phyloP scores from a whole-genome alignment of 2,329 filamentous ascomycete species.

The Ophiostoma pallidulum region DNA sequence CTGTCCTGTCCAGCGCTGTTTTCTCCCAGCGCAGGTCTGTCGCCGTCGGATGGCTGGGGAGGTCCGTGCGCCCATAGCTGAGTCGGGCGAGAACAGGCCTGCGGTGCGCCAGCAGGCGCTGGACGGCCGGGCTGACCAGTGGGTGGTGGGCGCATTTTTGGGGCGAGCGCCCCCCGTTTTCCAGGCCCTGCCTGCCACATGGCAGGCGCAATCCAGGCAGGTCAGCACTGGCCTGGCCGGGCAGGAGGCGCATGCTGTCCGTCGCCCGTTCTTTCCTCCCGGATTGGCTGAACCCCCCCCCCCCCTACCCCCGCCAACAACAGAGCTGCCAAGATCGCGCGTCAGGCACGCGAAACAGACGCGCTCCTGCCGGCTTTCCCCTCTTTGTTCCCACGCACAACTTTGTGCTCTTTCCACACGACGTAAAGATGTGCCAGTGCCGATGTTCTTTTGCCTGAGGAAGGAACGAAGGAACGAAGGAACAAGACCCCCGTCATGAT shows the following conservation, averaged over 20 bases:
- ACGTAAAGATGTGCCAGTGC: too few relatives aligned
- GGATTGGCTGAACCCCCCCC: slow-evolving; percentile 11
- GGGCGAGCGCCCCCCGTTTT: neutral
- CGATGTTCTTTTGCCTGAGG: neutral
- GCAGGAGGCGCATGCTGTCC: neutral
- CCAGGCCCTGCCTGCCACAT: slow-evolving; percentile 5
- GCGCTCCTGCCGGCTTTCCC: slow-evolving; percentile 11
- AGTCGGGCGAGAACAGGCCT: neutral
- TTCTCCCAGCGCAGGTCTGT: too few relatives aligned
- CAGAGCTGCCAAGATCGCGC: slow-evolving; percentile 11
- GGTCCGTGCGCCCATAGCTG: slow-evolving; percentile 4
- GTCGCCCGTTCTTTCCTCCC: neutral
- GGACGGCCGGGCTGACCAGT: neutral
- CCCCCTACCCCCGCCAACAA: slow-evolving; percentile 4
- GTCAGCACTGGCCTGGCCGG: too few relatives aligned
- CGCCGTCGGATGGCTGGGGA: too few relatives aligned
- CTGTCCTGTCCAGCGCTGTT: too few relatives aligned
- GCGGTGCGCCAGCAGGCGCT: neutral
- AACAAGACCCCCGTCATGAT: too few relatives aligned
- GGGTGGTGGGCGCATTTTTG: neutral
- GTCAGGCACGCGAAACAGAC: slow-evolving; percentile 17
- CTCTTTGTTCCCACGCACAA: neutral
- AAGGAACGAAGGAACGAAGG: too few relatives aligned
- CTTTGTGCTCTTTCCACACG: neutral
- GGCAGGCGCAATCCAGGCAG: slow-evolving; percentile 4